Evolutionary conservation across 305 asterid species (phyloP).

Genomic region (Ajuga reptans): DNA sequence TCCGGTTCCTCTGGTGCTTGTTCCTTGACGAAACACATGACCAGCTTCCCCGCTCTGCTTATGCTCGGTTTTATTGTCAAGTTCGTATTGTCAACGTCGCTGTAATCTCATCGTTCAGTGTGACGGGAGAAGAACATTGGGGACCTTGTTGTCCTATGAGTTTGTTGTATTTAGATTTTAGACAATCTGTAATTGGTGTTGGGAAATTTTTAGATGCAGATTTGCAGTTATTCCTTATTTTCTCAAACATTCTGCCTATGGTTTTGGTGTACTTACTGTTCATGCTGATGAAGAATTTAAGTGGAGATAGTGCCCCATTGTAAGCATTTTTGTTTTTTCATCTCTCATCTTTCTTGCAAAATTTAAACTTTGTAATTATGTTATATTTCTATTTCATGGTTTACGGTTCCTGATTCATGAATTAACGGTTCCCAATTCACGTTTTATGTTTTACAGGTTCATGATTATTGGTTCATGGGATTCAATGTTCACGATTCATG

Average conservation of each 20-base stretch:
- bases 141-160: constrained; percentile 23
- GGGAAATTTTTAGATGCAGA: constrained; percentile 14
- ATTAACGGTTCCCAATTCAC: too few relatives aligned
- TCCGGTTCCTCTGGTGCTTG: constrained; percentile 38
- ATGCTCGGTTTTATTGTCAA: constrained; percentile 33
- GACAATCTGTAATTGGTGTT: constrained; percentile 25
- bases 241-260: not conserved
- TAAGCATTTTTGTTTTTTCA: not conserved
- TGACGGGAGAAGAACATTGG: constrained; percentile 18
- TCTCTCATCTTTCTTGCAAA: not conserved
- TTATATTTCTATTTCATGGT: too few relatives aligned
- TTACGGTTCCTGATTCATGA: too few relatives aligned
- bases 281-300: not conserved
- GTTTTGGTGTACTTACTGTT: not conserved
- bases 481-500: too few relatives aligned
- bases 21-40: constrained; percentile 33
- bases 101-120: constrained; percentile 19
- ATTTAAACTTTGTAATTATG: too few relatives aligned
- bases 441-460: too few relatives aligned
- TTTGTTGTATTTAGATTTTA: constrained; percentile 27
- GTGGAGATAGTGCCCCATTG: not conserved
- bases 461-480: too few relatives aligned
- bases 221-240: not conserved
- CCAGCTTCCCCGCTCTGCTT: constrained; percentile 32
- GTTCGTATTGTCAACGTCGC: constrained; percentile 17